Percentiles rank a stretch among this genome's conserved stretches.
Evolutionary conservation across 768 basidiomycete genomes (phyloP).

Genomic region (Termitomyces sp.): DNA sequence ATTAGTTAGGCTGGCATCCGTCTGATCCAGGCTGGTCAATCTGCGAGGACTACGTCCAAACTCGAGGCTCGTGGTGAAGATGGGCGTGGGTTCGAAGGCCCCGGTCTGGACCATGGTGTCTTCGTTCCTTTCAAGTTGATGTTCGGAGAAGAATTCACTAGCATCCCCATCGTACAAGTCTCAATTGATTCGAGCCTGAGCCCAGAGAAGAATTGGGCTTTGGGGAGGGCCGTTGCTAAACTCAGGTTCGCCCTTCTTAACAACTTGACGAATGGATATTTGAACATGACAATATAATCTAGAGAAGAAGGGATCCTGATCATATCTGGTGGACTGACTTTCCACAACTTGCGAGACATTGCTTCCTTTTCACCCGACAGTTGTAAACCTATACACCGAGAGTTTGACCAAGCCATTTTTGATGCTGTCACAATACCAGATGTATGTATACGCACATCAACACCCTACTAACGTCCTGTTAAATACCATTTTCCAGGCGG

Average conservation of each 20-base stretch:
- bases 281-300: neutral
- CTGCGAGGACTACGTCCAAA: slow-evolving; percentile 45
- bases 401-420: slow-evolving; percentile 58
- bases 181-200: slow-evolving; percentile 60
- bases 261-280: neutral
- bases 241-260: slow-evolving; percentile 43
- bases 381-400: slow-evolving; percentile 44
- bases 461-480: neutral
- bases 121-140: slow-evolving; percentile 77
- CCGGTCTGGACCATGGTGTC: slow-evolving; percentile 76
- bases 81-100: slow-evolving; percentile 59
- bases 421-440: slow-evolving; percentile 48
- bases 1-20: neutral
- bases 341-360: slow-evolving; percentile 64
- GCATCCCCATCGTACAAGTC: slow-evolving; percentile 68
- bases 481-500: slow-evolving; percentile 30
- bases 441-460: slow-evolving; percentile 25
- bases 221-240: slow-evolving; percentile 57
- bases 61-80: slow-evolving; percentile 59
- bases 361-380: slow-evolving; percentile 45
- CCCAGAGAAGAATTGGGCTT: slow-evolving; percentile 59
- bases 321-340: slow-evolving; percentile 65
- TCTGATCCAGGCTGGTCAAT: slow-evolving; percentile 39
- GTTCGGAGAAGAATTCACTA: slow-evolving; percentile 64
- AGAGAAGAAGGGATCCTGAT: slow-evolving; percentile 67